Evolutionary conservation across 805 yeast species (phyloP).

Genomic region (Metschnikowia cubensis): DNA sequence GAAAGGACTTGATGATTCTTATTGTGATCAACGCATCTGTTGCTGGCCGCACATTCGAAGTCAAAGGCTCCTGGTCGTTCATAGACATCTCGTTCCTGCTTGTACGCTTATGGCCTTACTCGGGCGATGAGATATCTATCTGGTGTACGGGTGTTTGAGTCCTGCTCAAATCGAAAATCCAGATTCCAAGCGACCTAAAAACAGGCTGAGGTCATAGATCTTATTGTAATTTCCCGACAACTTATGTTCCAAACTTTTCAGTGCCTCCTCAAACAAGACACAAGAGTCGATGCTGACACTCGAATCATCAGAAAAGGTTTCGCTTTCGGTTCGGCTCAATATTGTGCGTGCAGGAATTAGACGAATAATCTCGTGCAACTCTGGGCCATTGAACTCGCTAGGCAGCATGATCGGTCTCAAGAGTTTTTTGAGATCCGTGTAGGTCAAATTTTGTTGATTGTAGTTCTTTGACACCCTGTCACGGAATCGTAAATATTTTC

Average conservation of each 20-base stretch:
- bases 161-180: constrained; percentile 21
- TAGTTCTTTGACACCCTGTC: constrained; percentile 7
- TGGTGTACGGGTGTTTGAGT: constrained; percentile 14
- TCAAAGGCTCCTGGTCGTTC: constrained; percentile 48
- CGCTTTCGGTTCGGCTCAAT: constrained; percentile 17
- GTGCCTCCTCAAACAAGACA: constrained; percentile 23
- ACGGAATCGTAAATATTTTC: constrained; percentile 7
- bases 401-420: constrained; percentile 3
- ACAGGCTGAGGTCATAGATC: constrained; percentile 24
- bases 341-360: constrained; percentile 14
- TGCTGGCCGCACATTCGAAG: constrained; percentile 72
- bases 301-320: constrained; percentile 9
- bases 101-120: neutral
- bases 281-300: constrained; percentile 21
- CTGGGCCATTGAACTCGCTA: constrained; percentile 3
- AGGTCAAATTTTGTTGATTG: constrained; percentile 15
- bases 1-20: constrained; percentile 86
- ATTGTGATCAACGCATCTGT: constrained; percentile 76
- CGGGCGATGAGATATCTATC: constrained; percentile 12
- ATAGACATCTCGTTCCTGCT: neutral
- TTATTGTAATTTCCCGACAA: constrained; percentile 22
- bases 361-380: constrained; percentile 10
- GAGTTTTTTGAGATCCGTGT: constrained; percentile 13
- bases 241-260: constrained; percentile 21
- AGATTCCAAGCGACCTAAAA: constrained; percentile 21